These are phyloP conservation scores for Scenedesmus sp. DNA, from an alignment of 163 green algal species.

Conservation along the genomic window DNA sequence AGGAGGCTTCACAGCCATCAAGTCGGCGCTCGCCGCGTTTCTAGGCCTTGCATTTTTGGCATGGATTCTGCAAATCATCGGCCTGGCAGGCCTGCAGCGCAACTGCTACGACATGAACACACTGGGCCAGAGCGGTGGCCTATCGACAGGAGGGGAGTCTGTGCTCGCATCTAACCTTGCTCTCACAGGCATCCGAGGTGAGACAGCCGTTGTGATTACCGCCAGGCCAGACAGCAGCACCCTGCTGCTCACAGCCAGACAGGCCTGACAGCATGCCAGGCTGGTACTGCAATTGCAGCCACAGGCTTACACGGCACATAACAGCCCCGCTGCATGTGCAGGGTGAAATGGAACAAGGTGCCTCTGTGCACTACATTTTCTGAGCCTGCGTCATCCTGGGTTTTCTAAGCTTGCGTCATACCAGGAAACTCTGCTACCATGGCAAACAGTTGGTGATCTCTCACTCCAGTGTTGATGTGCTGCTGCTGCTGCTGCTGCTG, in stretches of 20 bases:
- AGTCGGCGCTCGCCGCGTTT: not conserved
- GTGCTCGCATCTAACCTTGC: not conserved
- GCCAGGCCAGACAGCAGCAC: not conserved
- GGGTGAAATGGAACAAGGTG: too few species aligned
- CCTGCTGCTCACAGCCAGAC: not conserved
- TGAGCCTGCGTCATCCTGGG: too few species aligned
- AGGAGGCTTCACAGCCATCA: not conserved
- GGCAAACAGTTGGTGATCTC: not conserved
- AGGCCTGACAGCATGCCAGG: not conserved
- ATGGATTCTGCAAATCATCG: constrained; percentile 33
- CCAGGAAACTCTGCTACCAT: not conserved
- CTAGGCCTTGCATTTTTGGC: not conserved
- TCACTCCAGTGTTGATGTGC: not conserved
- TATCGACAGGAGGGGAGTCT: not conserved
- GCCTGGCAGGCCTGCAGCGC: constrained; percentile 23
- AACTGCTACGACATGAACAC: constrained; percentile 25
- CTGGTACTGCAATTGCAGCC: not conserved
- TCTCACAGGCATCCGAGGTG: not conserved
- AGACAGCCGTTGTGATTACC: not conserved
- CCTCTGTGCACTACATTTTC: too few species aligned
- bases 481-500: constrained; percentile 28
- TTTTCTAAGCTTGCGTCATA: too few species aligned
- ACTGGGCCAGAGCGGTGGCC: not conserved
- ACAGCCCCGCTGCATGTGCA: too few species aligned
- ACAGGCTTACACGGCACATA: not conserved